phyloP scores from a whole-genome alignment of 1,284 basidiomycete genomes.

The Boletus semigastroideus region DNA sequence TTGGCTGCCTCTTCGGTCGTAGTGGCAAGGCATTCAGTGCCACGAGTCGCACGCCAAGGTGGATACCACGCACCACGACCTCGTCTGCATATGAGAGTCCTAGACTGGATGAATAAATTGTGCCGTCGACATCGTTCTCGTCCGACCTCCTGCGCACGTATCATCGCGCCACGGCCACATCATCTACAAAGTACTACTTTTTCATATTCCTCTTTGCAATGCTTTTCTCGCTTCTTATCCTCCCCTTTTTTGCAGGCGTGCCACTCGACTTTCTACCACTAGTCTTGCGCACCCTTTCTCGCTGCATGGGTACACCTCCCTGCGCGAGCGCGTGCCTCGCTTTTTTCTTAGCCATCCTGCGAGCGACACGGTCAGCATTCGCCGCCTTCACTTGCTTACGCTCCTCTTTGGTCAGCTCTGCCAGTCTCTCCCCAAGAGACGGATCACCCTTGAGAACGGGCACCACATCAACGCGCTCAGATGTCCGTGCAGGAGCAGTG shows the following conservation, averaged over 20 bases:
- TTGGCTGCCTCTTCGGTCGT: slow-evolving; percentile 64
- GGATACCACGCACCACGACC: slow-evolving; percentile 38
- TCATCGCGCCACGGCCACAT: no score
- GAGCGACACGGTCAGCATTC: slow-evolving; percentile 76
- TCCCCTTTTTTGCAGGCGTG: slow-evolving; percentile 41
- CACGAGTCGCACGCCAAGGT: no score
- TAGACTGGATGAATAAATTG: no score
- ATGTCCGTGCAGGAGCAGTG: slow-evolving; percentile 10
- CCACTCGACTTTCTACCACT: slow-evolving; percentile 32
- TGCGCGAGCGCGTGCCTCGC: slow-evolving; percentile 52
- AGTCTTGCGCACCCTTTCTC: slow-evolving; percentile 51
- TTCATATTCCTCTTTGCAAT: slow-evolving; percentile 56
- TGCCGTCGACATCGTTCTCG: no score
- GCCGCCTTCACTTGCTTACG: slow-evolving; percentile 78
- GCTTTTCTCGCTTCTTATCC: slow-evolving; percentile 59
- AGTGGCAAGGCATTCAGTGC: not conserved
- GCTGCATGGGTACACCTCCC: slow-evolving; percentile 45
- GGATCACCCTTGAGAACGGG: slow-evolving; percentile 76
- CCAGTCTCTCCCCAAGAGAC: slow-evolving; percentile 72
- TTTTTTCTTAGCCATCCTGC: slow-evolving; percentile 89
- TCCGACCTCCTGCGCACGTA: no score
- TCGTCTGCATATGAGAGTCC: slow-evolving; percentile 66
- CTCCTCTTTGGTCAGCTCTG: slow-evolving; percentile 78
- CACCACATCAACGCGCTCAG: slow-evolving; percentile 18
- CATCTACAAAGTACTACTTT: slow-evolving; percentile 39